Conservation (phyloP, 495 filamentous ascomycete genomes). For the Poronia punctata region DNA sequence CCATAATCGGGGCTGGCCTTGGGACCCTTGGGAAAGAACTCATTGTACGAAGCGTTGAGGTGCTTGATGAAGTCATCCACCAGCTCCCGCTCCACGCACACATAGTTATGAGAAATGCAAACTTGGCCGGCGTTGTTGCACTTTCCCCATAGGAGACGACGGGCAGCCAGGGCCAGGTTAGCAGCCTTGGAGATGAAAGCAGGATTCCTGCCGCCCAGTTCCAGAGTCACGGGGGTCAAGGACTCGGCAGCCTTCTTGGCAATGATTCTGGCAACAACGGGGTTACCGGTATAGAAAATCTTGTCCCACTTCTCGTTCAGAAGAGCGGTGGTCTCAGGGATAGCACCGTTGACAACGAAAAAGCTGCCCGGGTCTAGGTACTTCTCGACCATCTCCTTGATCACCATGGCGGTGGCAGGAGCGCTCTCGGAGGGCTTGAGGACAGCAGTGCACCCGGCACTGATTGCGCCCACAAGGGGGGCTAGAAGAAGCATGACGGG, state of each 20-base stretch:
- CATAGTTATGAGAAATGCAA: slow-evolving; percentile 85
- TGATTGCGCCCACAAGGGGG: slow-evolving; percentile 83
- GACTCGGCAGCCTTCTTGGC: slow-evolving; percentile 87
- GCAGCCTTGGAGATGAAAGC: slow-evolving; percentile 80
- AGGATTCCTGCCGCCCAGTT: slow-evolving; percentile 88
- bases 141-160: slow-evolving; percentile 84
- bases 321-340: slow-evolving; percentile 73
- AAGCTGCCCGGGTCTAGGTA: slow-evolving; percentile 74
- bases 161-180: slow-evolving; percentile 72
- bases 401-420: slow-evolving; percentile 63
- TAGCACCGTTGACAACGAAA: slow-evolving; percentile 67
- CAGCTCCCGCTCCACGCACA: slow-evolving; percentile 69
- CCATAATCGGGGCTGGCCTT: slow-evolving; percentile 66
- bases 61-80: slow-evolving; percentile 65
- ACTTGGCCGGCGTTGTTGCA: slow-evolving; percentile 77
- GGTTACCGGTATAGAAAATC: slow-evolving; percentile 89
- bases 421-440: slow-evolving; percentile 86
- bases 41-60: slow-evolving; percentile 61
- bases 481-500: slow-evolving; percentile 72
- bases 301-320: slow-evolving; percentile 92
- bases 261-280: slow-evolving; percentile 74
- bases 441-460: slow-evolving; percentile 81
- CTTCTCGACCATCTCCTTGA: slow-evolving; percentile 68
- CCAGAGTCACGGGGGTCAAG: slow-evolving; percentile 79
- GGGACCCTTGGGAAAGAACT: slow-evolving; percentile 81